phyloP scores from a whole-genome alignment of 805 yeast genomes.

The Candida boleticola region DNA sequence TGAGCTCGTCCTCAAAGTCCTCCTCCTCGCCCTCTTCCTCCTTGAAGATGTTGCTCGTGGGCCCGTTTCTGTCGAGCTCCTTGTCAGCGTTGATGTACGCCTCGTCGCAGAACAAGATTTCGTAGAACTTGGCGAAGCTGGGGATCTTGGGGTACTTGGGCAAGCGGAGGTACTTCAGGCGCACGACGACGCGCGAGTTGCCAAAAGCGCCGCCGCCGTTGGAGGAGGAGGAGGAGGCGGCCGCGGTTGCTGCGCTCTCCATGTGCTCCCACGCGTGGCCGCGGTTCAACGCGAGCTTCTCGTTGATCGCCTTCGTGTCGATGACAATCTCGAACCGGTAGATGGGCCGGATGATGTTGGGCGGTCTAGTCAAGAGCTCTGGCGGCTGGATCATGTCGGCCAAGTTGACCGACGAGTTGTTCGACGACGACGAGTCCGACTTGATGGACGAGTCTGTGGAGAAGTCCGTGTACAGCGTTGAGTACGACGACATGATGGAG shows the following conservation, averaged over 20 bases:
- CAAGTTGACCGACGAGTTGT: conserved; percentile 2
- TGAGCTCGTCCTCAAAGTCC: conserved; percentile 2
- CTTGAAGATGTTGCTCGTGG: neutral
- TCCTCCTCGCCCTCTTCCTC: conserved; percentile 3
- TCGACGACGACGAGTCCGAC: conserved; percentile 26
- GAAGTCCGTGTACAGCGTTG: conserved; percentile 34
- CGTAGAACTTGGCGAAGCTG: conserved; percentile 18
- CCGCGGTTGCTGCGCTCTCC: conserved; percentile 3
- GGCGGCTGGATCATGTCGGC: conserved; percentile 21
- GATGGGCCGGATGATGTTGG: conserved; percentile 45
- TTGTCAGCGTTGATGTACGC: conserved; percentile 1
- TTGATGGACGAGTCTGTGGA: conserved; percentile 29
- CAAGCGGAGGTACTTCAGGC: neutral
- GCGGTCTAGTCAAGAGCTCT: conserved; percentile 39
- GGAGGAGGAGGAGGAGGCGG: neutral
- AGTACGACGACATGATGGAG: conserved; percentile 34
- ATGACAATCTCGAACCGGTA: conserved; percentile 46
- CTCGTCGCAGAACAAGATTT: conserved; percentile 1
- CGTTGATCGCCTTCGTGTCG: conserved; percentile 41
- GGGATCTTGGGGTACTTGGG: conserved; percentile 24
- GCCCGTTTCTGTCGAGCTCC: conserved; percentile 1
- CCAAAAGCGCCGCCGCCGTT: neutral
- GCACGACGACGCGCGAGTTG: neutral
- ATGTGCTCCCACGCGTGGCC: neutral
- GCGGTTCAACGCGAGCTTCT: conserved; percentile 21